phyloP scores from a whole-genome alignment of 768 basidiomycete genomes.

The Mycena indigotica region DNA sequence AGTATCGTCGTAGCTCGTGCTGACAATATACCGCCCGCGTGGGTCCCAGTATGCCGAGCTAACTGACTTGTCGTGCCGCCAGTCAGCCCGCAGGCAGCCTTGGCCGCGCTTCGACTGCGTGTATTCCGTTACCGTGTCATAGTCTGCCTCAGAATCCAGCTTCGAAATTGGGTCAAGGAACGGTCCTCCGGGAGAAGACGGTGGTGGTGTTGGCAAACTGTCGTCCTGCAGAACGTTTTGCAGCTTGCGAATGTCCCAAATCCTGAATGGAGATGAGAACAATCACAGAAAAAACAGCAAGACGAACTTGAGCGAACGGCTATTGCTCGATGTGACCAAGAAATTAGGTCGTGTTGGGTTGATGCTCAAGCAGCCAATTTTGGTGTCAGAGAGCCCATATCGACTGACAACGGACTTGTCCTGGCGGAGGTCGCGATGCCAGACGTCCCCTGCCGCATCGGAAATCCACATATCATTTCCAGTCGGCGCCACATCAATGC shows the following conservation, averaged over 20 bases:
- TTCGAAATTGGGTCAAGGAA: slow-evolving; percentile 14
- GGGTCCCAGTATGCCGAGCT: slow-evolving; percentile 89
- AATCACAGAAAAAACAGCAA: not conserved
- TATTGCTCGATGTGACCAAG: slow-evolving; percentile 77
- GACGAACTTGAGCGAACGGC: slow-evolving; percentile 65
- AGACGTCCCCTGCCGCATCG: slow-evolving; percentile 68
- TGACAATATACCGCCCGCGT: slow-evolving; percentile 74
- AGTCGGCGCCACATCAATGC: slow-evolving; percentile 64
- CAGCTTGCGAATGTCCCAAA: slow-evolving; percentile 82
- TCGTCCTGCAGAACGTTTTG: slow-evolving; percentile 41
- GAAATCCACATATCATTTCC: slow-evolving; percentile 88
- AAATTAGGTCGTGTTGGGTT: slow-evolving; percentile 71
- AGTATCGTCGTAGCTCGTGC: slow-evolving; percentile 83
- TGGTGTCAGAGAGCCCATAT: slow-evolving; percentile 68
- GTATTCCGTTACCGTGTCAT: slow-evolving; percentile 51
- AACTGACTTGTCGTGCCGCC: slow-evolving; percentile 72
- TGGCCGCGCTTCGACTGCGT: slow-evolving; percentile 53
- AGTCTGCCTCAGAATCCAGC: slow-evolving; percentile 36
- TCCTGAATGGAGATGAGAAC: slow-evolving; percentile 39
- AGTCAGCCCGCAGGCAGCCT: slow-evolving; percentile 62
- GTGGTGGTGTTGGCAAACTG: slow-evolving; percentile 28
- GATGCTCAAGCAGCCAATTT: slow-evolving; percentile 79
- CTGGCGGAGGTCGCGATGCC: slow-evolving; percentile 77
- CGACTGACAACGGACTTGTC: slow-evolving; percentile 54
- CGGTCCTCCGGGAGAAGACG: slow-evolving; percentile 29